phyloP scores from a whole-genome alignment of 129 eudicot species.

The Dittrichia graveolens region DNA sequence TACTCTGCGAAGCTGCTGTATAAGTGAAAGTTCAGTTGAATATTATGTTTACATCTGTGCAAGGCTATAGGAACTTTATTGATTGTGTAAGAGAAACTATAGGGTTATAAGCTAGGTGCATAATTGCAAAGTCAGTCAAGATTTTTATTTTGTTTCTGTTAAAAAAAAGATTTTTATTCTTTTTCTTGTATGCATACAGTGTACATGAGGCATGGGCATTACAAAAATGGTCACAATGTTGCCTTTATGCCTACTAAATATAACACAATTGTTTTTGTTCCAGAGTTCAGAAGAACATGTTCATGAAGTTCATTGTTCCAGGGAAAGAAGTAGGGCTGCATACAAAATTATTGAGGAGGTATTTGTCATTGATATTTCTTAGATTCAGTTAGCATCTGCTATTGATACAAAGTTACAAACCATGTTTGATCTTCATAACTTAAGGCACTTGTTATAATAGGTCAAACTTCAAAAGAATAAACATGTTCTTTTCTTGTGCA shows the following conservation, averaged over 20 bases:
- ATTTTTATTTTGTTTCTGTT: too few species aligned
- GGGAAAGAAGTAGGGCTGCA: slow-evolving; percentile 95
- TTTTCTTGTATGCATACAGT: slow-evolving; percentile 4
- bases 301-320: slow-evolving; percentile 86
- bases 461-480: slow-evolving; percentile 4
- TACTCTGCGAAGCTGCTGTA: not conserved
- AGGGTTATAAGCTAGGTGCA: not conserved
- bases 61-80: not conserved
- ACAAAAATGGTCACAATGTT: not conserved
- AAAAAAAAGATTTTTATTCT: not conserved
- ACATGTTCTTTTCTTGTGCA: slow-evolving; percentile 37
- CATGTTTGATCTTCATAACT: not conserved
- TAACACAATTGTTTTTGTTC: slow-evolving; percentile 15
- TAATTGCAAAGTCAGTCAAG: not conserved
- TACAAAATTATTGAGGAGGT: slow-evolving; percentile 82
- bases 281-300: slow-evolving; percentile 45
- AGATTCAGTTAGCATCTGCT: slow-evolving; percentile 2
- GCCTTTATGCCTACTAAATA: slow-evolving; percentile 2
- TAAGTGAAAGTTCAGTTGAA: slow-evolving; percentile 8
- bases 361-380: slow-evolving; percentile 14
- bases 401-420: not conserved
- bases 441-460: not conserved
- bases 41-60: not conserved
- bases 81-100: not conserved
- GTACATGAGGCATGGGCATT: not conserved